These are phyloP conservation scores for Umbelopsis isabellina DNA, from an alignment of 192 early-diverging fungal species.

Conservation along the genomic window DNA sequence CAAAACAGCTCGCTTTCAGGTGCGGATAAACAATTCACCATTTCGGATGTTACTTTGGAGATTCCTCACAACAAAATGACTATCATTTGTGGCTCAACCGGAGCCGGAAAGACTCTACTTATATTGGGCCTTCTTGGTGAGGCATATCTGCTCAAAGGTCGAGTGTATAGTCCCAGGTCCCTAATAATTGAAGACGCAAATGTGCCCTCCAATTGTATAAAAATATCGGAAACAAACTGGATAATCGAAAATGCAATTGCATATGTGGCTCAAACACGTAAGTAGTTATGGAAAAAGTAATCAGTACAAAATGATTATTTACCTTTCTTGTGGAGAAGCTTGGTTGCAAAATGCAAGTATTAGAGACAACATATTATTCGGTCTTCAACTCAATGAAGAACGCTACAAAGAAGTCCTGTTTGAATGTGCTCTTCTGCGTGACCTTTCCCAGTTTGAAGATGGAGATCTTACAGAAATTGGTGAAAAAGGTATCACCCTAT, in stretches of 20 bases:
- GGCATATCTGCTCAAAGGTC: conserved; percentile 34
- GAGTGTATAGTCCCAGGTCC: conserved; percentile 39
- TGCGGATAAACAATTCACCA: conserved; percentile 76
- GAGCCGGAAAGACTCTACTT: conserved; percentile 85
- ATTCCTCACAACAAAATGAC: conserved; percentile 54
- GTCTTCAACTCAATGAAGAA: conserved; percentile 26
- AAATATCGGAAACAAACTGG: conserved; percentile 33
- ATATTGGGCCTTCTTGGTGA: conserved; percentile 84
- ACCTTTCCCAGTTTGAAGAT: conserved; percentile 78
- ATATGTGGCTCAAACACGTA: conserved; percentile 67
- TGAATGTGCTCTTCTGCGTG: conserved; percentile 81
- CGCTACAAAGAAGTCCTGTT: conserved; percentile 32
- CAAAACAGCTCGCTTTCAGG: conserved; percentile 74
- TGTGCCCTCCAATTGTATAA: background rate
- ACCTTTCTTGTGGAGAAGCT: conserved; percentile 30
- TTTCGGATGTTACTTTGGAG: conserved; percentile 47
- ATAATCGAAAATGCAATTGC: conserved; percentile 62
- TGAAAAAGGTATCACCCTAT: conserved; percentile 73
- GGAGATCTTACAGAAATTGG: conserved; percentile 90
- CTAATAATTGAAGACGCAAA: conserved; percentile 22
- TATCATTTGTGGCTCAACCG: conserved; percentile 75
- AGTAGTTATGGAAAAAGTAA: background rate
- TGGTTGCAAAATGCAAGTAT: conserved; percentile 80
- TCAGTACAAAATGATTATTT: background rate
- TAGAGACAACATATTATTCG: conserved; percentile 72